These are phyloP conservation scores for Collariella sp. DNA, from an alignment of 495 filamentous ascomycete genomes.

Conservation along the genomic window DNA sequence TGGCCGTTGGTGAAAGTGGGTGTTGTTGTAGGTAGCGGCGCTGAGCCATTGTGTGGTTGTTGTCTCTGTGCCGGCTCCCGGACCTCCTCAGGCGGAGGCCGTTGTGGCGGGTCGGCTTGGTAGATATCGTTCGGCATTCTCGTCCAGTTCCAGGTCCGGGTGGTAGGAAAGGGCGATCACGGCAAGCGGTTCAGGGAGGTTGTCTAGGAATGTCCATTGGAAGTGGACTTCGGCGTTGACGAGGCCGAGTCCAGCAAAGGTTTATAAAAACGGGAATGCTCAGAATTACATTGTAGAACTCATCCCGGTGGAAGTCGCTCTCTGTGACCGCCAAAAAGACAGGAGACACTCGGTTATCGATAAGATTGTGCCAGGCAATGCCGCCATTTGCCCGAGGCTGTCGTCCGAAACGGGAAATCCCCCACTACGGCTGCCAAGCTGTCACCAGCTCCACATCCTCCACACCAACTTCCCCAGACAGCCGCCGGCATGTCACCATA, in stretches of 20 bases:
- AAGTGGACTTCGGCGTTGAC: conserved; percentile 10
- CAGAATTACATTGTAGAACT: conserved; percentile 36
- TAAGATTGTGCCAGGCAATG: conserved; percentile 2
- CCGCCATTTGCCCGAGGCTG: conserved; percentile 17
- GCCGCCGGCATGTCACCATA: too few species aligned
- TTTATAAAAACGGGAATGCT: conserved; percentile 26
- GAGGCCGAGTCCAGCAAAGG: conserved; percentile 11
- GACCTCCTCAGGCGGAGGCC: not conserved
- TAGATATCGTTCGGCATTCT: conserved; percentile 24
- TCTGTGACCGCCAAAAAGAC: conserved; percentile 9
- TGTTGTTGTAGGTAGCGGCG: not conserved
- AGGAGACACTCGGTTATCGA: conserved; percentile 14
- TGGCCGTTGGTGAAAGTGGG: conserved; percentile 8
- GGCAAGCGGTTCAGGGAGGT: conserved; percentile 7
- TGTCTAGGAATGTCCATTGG: conserved; percentile 16
- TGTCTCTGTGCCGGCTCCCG: not conserved
- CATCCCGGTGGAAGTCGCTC: conserved; percentile 23
- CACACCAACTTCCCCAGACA: too few species aligned
- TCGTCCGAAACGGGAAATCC: not conserved
- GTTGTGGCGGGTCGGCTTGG: conserved; percentile 23
- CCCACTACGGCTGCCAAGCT: not conserved
- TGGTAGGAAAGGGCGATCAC: not conserved
- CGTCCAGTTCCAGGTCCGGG: not conserved
- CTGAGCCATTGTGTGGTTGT: not conserved
- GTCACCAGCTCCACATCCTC: not conserved